A percentile compares a stretch with the other conserved stretches of the same genome.
Conservation (phyloP, 1,284 basidiomycete genomes). For the Boletellus sp. region DNA sequence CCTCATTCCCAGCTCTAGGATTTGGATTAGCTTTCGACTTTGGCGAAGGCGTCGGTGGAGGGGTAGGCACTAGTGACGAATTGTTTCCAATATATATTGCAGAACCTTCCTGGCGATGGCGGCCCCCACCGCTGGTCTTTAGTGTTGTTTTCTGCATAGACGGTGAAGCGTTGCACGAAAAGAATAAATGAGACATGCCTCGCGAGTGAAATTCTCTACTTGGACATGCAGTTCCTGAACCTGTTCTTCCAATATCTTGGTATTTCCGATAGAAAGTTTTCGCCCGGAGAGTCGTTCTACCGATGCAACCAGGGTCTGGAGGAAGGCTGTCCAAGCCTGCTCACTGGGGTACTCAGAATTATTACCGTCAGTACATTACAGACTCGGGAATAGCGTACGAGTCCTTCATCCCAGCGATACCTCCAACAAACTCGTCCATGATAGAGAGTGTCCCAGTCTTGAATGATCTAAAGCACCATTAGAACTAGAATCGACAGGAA, state of each 20-base stretch:
- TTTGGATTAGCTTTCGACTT: slow-evolving; percentile 37
- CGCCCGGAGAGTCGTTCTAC: slow-evolving; percentile 19
- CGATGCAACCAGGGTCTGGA: slow-evolving; percentile 19
- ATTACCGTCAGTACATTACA: background rate
- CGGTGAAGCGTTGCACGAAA: background rate
- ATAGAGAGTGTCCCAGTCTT: slow-evolving; percentile 62
- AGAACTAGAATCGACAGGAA: background rate
- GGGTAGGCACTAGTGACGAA: background rate
- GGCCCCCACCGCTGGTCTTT: slow-evolving; percentile 53
- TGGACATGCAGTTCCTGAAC: slow-evolving; percentile 10
- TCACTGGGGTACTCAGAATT: slow-evolving; percentile 11
- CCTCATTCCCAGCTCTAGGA: slow-evolving; percentile 53
- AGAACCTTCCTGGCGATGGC: slow-evolving; percentile 42
- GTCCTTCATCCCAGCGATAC: slow-evolving; percentile 60
- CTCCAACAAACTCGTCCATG: slow-evolving; percentile 67
- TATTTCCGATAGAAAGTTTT: slow-evolving; percentile 16
- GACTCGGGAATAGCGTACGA: slow-evolving; percentile 35
- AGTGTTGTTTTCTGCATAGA: slow-evolving; percentile 38
- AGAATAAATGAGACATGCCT: slow-evolving; percentile 12
- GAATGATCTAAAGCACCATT: slow-evolving; percentile 47
- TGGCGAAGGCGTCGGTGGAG: slow-evolving; percentile 34
- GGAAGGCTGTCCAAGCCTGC: slow-evolving; percentile 16
- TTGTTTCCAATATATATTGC: slow-evolving; percentile 12
- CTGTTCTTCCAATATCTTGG: slow-evolving; percentile 11
- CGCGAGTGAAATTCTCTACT: slow-evolving; percentile 14